Conservation (phyloP, 1,284 basidiomycete species). For the Flammula alnicola region DNA sequence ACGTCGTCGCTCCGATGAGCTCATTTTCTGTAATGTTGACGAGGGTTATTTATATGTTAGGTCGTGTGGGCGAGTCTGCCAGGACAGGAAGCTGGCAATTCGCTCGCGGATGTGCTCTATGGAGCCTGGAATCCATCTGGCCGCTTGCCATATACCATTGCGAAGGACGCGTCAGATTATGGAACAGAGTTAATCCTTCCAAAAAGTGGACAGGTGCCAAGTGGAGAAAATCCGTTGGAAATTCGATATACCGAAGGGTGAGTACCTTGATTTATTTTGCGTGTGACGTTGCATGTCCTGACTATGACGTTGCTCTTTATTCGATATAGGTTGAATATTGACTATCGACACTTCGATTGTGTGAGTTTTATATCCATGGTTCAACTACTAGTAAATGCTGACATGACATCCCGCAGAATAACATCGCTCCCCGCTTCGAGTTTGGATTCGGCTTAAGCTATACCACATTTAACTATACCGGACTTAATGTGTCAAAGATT, state of each 20-base stretch:
- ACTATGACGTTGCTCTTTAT: constrained; percentile 1
- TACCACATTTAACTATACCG: constrained; percentile 74
- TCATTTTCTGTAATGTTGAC: no score
- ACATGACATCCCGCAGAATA: constrained; percentile 35
- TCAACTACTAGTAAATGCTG: constrained; percentile 12
- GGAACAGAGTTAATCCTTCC: constrained; percentile 59
- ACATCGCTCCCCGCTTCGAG: constrained; percentile 68
- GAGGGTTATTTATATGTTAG: no score
- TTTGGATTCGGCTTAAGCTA: constrained; percentile 90
- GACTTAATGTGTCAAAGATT: constrained; percentile 51
- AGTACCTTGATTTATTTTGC: constrained; percentile 18
- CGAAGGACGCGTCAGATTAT: constrained; percentile 71
- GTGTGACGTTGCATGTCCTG: background rate
- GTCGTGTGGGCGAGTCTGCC: constrained; percentile 70
- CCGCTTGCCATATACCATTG: constrained; percentile 83
- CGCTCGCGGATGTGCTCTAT: constrained; percentile 75
- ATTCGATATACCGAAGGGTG: constrained; percentile 72
- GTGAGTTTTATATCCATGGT: constrained; percentile 39
- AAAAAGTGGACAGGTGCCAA: constrained; percentile 28
- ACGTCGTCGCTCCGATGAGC: no score
- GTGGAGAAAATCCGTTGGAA: constrained; percentile 43
- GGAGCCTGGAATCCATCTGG: constrained; percentile 77
- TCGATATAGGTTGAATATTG: constrained; percentile 69
- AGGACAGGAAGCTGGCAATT: constrained; percentile 81
- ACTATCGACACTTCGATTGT: constrained; percentile 77